Evolutionary conservation across 192 early-diverging fungal genomes (phyloP).

Genomic region (Podochytrium sp.): DNA sequence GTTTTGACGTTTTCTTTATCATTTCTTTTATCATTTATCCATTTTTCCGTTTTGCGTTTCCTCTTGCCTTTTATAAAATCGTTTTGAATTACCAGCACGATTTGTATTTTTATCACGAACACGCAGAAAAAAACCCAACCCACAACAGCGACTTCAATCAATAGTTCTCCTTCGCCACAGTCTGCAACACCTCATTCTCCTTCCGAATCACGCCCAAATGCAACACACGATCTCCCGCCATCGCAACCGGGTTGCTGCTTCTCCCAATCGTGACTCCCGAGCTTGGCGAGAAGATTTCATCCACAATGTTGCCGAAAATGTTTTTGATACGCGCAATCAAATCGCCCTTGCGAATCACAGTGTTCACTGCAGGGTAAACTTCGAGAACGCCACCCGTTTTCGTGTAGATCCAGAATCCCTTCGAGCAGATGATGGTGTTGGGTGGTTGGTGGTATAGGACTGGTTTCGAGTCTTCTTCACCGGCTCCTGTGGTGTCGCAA

Average conservation of each 20-base stretch:
- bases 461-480: background rate
- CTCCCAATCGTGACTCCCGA: constrained; percentile 79
- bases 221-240: constrained; percentile 83
- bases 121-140: too few species aligned
- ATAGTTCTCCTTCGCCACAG: constrained; percentile 57
- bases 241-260: constrained; percentile 84
- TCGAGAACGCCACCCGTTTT: constrained; percentile 85
- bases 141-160: too few species aligned
- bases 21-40: too few species aligned
- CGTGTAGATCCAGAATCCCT: constrained; percentile 82
- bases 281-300: constrained; percentile 80
- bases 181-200: constrained; percentile 53
- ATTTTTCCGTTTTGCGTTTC: too few species aligned
- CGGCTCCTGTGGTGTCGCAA: background rate
- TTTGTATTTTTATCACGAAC: too few species aligned
- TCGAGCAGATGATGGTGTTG: constrained; percentile 52
- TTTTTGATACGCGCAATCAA: constrained; percentile 85
- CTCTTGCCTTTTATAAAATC: too few species aligned
- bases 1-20: too few species aligned
- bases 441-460: constrained; percentile 38
- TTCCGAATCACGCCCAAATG: constrained; percentile 77
- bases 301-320: constrained; percentile 86
- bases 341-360: constrained; percentile 79
- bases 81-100: too few species aligned
- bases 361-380: constrained; percentile 82